Evolutionary conservation across 2,329 filamentous ascomycete genomes (phyloP).

Genomic region (Ceratocystis colombiana): DNA sequence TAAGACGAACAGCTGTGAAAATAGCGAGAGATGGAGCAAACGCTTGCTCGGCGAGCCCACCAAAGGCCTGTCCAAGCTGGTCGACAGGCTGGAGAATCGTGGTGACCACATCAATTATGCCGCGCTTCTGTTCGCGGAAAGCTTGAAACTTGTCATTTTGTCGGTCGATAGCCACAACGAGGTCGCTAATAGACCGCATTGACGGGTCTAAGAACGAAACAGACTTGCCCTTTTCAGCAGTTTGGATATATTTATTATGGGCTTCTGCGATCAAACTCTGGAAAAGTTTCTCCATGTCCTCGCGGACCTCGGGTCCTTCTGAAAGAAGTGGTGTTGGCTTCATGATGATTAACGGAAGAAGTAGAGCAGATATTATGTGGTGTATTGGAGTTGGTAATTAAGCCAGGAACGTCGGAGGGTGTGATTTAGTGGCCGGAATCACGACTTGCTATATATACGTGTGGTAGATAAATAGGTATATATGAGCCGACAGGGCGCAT

Average conservation of each 20-base stretch:
- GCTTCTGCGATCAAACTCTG: conserved; percentile 25
- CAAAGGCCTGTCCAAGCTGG: conserved; percentile 34
- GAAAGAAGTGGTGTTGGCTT: not conserved
- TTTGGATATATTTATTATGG: conserved; percentile 22
- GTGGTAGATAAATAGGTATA: too few species aligned
- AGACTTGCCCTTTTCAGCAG: conserved; percentile 17
- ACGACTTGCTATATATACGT: not conserved
- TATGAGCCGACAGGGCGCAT: not conserved
- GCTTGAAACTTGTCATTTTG: conserved; percentile 26
- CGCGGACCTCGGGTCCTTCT: not conserved
- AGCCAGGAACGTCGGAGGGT: not conserved
- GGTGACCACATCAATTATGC: conserved; percentile 25
- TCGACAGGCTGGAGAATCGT: conserved; percentile 34
- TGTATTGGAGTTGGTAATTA: not conserved
- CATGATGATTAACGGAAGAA: not conserved
- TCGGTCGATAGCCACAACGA: conserved; percentile 20
- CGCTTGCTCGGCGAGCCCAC: conserved; percentile 33
- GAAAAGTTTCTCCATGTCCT: conserved; percentile 25
- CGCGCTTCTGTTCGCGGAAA: conserved; percentile 25
- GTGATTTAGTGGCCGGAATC: not conserved
- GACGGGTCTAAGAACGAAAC: conserved; percentile 22
- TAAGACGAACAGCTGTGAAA: conserved; percentile 37
- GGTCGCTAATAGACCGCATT: conserved; percentile 23
- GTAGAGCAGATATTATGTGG: not conserved
- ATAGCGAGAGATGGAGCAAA: conserved; percentile 37